Percentiles rank a stretch among this genome's conserved stretches.
These are phyloP conservation scores for Kernera saxatilis DNA, from an alignment of 345 rosid species.

Conservation along the genomic window DNA sequence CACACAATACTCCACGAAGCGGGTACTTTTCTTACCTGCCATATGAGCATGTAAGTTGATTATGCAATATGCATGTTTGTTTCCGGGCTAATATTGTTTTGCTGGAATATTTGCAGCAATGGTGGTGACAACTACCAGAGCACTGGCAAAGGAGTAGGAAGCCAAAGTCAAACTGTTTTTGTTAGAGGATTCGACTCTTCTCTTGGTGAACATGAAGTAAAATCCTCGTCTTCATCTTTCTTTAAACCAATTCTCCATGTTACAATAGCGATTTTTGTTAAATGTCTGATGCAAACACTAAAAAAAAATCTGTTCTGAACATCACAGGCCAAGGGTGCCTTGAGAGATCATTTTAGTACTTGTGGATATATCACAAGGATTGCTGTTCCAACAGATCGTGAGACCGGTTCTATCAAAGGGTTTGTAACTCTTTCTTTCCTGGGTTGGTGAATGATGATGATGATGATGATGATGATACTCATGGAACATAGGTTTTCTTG, in stretches of 20 bases:
- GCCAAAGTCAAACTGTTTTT: constrained; percentile 38
- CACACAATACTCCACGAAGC: constrained; percentile 44
- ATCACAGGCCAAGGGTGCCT: constrained; percentile 45
- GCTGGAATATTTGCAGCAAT: constrained; percentile 31
- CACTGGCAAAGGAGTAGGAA: constrained; percentile 29
- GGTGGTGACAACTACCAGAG: constrained; percentile 39
- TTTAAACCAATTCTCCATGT: neutral
- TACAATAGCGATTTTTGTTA: neutral
- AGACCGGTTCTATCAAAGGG: constrained; percentile 64
- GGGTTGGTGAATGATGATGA: neutral
- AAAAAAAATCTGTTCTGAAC: constrained; percentile 18
- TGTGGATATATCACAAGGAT: constrained; percentile 69
- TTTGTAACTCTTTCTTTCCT: constrained; percentile 29
- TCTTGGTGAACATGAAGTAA: constrained; percentile 48
- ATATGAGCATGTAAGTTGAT: neutral
- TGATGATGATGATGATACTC: neutral
- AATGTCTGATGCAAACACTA: neutral
- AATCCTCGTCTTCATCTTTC: neutral
- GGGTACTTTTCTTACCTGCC: constrained; percentile 30
- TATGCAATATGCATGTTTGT: neutral
- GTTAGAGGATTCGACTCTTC: constrained; percentile 51
- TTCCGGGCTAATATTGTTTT: neutral
- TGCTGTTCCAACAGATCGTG: constrained; percentile 51
- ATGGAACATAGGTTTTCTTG: neutral
- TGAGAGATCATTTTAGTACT: constrained; percentile 48